phyloP scores from a whole-genome alignment of 352 stramenopile genomes.

The Pythium phragmitis region DNA sequence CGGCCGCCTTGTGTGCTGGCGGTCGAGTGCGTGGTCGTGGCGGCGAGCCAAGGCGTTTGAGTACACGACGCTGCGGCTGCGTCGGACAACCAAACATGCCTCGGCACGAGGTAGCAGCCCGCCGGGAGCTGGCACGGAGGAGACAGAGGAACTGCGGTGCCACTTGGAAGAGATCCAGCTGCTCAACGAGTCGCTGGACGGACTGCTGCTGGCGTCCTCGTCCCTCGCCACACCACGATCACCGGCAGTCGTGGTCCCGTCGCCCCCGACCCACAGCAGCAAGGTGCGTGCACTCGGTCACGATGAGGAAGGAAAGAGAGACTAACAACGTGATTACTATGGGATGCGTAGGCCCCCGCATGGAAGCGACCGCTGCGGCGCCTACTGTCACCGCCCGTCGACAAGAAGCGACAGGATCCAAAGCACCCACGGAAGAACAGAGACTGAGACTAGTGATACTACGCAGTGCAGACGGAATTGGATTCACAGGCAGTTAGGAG shows the following conservation, averaged over 20 bases:
- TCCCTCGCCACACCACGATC: not conserved
- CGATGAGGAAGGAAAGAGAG: too few species aligned
- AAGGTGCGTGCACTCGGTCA: not conserved
- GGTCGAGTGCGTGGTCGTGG: constrained; percentile 5
- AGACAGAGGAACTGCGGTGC: constrained; percentile 36
- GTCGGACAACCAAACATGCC: not conserved
- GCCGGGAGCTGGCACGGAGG: constrained; percentile 16
- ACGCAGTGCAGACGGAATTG: not conserved
- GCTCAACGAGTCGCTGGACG: constrained; percentile 32
- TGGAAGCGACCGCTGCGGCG: constrained; percentile 4
- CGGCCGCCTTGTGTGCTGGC: constrained; percentile 15
- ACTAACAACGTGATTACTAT: not conserved
- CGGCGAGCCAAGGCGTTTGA: constrained; percentile 37
- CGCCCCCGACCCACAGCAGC: not conserved
- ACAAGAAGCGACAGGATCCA: not conserved
- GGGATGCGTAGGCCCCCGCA: not conserved
- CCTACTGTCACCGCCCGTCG: not conserved
- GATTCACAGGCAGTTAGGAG: not conserved
- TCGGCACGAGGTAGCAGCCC: not conserved
- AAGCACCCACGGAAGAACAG: not conserved
- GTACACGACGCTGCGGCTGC: constrained; percentile 43
- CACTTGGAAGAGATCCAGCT: constrained; percentile 53
- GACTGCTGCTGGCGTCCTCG: constrained; percentile 9
- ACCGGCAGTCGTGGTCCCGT: not conserved
- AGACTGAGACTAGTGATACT: not conserved